Evolutionary conservation across 768 basidiomycete species (phyloP), one percentile per base, ranked within the genome.

Genomic region (Trametes meyenii): DNA sequence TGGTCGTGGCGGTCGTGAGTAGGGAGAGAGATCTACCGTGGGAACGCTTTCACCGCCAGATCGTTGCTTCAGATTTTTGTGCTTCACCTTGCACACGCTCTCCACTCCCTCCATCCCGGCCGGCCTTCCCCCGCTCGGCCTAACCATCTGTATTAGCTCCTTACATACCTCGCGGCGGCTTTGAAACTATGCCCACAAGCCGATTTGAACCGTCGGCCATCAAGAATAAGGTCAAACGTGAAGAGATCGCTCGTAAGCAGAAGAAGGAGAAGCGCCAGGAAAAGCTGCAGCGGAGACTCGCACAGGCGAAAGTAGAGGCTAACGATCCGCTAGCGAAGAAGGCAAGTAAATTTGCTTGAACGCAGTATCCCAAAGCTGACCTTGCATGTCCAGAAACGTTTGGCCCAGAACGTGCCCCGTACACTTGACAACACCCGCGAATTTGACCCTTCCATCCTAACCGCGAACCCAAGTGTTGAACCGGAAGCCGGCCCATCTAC

Each of bases 391-490:
- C 21, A 96, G 94, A 88, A 88, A 86, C 86, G 95, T 58, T 76
- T 92, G 23, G 82, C 84, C 6, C 85, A 90, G 68, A 97, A 97
- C 78, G 81, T 96, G 11, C 96, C 96, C 0, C 83, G 84, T 46
- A 99, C 97, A 0, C 84, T 98, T 23, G 97, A 99, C 71, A 98
- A 98, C 72, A 90, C 87, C 61, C 86, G 96, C 63, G 89, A 96
- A 73, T 90, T 86, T 71, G 90, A 90, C 70, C 88, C 87, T 7
- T 86, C 86, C 39, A 74, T 85, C 70, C 73, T 85, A 40, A 85
- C 85, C 26, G 81, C 84, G 42, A 78, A 85, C 60, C 83, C 84
- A 16, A 52, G 69, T 65, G 62, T 63, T 61, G 63, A 63, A 8
- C 29, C 29, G 4, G 29, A 33, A 50, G 35, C 53, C 23, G 56